These are phyloP conservation scores for Myriosclerotinia curreyana DNA, from an alignment of 2,329 filamentous ascomycete genomes.

Conservation along the genomic window DNA sequence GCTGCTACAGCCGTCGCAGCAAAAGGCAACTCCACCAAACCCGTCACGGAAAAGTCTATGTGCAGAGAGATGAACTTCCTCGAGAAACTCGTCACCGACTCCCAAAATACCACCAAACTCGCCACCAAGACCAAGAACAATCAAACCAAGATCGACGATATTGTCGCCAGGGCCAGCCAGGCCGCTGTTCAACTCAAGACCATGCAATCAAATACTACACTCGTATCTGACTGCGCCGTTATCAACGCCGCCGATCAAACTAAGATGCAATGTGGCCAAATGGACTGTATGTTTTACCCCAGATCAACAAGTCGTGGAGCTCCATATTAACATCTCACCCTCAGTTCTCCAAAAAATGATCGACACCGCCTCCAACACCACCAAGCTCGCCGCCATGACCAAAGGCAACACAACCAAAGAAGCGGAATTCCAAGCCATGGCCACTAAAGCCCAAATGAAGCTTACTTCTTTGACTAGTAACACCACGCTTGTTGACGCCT, in stretches of 20 bases:
- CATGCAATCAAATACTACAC: conserved; percentile 41
- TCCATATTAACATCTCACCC: background rate
- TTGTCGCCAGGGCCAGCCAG: conserved; percentile 42
- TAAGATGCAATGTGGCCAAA: conserved; percentile 23
- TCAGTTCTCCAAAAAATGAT: conserved; percentile 26
- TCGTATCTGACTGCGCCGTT: conserved; percentile 40
- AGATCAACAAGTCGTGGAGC: too few species aligned
- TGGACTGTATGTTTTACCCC: background rate
- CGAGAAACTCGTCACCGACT: conserved; percentile 37
- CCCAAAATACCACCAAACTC: conserved; percentile 42
- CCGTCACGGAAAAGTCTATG: conserved; percentile 36
- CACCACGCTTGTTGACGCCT: conserved; percentile 27
- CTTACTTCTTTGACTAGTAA: conserved; percentile 23
- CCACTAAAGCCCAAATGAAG: conserved; percentile 21
- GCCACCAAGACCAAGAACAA: conserved; percentile 40
- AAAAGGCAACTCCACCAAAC: conserved; percentile 37
- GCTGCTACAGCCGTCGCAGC: conserved; percentile 34
- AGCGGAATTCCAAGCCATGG: conserved; percentile 21
- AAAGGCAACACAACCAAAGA: conserved; percentile 26
- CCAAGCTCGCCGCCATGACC: conserved; percentile 21
- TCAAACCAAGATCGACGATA: conserved; percentile 40
- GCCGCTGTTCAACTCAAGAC: conserved; percentile 37
- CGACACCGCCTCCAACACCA: conserved; percentile 23
- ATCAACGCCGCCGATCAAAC: conserved; percentile 34
- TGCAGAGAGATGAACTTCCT: conserved; percentile 40